A percentile compares a stretch with the other conserved stretches of the same genome.
Conservation (phyloP, 306 rosid species). For the Rubus idaeus region DNA sequence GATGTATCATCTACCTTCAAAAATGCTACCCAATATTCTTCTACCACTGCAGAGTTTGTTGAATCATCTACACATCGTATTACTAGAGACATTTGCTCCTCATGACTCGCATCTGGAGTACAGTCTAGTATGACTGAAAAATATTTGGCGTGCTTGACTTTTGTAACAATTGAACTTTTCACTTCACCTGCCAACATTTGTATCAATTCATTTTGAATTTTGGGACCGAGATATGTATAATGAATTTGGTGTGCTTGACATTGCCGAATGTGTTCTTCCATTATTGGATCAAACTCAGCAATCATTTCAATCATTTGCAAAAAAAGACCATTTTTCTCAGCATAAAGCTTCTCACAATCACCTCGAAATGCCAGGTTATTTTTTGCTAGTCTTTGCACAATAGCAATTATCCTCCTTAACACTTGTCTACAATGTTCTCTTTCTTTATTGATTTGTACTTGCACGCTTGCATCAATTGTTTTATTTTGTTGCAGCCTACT, state of each 20-base stretch:
- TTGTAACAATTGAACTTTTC: neutral
- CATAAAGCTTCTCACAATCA: too few species aligned
- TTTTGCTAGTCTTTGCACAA: too few species aligned
- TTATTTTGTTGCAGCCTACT: neutral
- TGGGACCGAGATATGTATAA: neutral
- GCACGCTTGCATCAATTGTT: constrained; percentile 8
- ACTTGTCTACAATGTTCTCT: constrained; percentile 7
- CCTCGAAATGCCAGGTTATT: too few species aligned
- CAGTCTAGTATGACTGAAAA: neutral
- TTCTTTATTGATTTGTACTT: constrained; percentile 7
- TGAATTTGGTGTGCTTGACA: neutral
- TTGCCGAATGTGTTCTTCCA: neutral
- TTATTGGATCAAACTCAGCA: neutral
- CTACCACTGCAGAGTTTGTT: neutral
- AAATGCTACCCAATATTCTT: neutral
- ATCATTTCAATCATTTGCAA: neutral
- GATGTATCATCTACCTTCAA: neutral
- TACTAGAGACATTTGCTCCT: constrained; percentile 1
- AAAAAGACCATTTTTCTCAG: too few species aligned
- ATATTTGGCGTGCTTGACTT: neutral
- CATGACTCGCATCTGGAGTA: neutral
- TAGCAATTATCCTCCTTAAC: too few species aligned
- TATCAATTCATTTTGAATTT: constrained; percentile 11
- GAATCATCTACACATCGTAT: neutral
- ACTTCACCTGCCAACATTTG: neutral